Base-by-base conservation (phyloP, 148 eudicot genomes). In the Mesembryanthemum crystallinum region DNA sequence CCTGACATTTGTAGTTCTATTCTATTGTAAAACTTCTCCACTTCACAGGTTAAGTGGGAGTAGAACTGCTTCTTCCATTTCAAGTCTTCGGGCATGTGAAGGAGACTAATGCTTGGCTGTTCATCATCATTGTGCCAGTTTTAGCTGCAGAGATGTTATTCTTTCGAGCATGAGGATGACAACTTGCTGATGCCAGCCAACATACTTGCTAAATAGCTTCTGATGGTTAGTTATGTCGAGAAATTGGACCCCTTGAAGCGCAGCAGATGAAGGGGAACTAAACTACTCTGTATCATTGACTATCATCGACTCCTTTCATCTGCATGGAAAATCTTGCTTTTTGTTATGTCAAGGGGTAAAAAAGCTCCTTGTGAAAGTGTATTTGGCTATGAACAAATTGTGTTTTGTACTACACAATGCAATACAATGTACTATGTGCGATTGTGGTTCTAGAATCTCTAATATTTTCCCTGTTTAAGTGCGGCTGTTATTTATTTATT, bases 151-250 rank as follows among this genome's bases (percentile, higher is more conserved):
- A 61, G 13, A 45, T 51, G 49, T 7, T 39, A 4, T 6, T 20
- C 3, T 73, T 47, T 21, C 51, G 61, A 25, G 69, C 69, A 17
- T 74, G 69, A 15, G 12, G 69, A 63, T 74, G 21, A 49, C 49
- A 68, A 30, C 69, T 61, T 11, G 65, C 8, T 37, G 59, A 39
- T 72, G 75, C 51, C 39, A 24, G 55, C 18, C 42, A 12, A 52
- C 42, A 21, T 39, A 49, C 65, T 33, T 61, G 64, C 32, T 57
- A 47, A 33, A 3, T 1, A 18, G 15, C 18, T 7, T 72, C 27
- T 60, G 64, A 8, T 24, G 29, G 6, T 29, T 18, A 17, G 60
- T 1, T 13, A 18, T 17, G 23, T 18, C 29, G 0, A 21, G 77
- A 13, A 49, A 15, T 62, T 67, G 1, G 60, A 37, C 23, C 64